Evolutionary conservation across 352 stramenopile genomes (phyloP), one percentile per base, ranked within the genome.

Genomic region (Globisporangium takayamanum): DNA sequence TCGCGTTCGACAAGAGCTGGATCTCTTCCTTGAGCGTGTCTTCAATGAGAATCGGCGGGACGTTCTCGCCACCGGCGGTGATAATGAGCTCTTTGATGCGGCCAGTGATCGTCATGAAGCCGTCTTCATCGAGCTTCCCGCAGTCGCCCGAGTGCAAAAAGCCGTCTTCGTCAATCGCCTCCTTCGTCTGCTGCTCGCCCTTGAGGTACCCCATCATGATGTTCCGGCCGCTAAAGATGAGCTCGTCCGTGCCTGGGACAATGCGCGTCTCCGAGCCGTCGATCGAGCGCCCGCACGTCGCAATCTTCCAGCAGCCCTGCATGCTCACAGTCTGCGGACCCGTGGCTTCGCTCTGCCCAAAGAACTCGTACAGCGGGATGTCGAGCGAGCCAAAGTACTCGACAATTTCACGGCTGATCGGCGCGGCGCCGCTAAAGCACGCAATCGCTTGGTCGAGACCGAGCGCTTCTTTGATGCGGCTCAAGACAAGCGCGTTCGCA

Each of bases 81-180:
- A 97, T 90, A 55, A 98, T 95, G 20, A 98, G 65, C 70, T 98
- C 95, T 72, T 98, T 98, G 74, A 98, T 98, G 57, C 95, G 90
- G 20, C 95, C 95, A 16, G 95, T 98, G 59, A 98, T 98, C 47
- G 68, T 78, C 76, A 98, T 87, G 68, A 98, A 98, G n/a, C 93
- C 88, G 42, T 92, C 72, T 28, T 88, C 74, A 57, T 97, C 93
- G 20, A 97, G 81, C 55, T 89, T 84, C 22, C 87, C 95, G 44
- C 91, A 94, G 66, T 98, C 95, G 25, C 95, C 95, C 20, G 88
- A 96, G 73, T 98, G 89, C 30, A 98, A 70, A 84, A 84, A 98
- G 14, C 95, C 95, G 2, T 98, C 84, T 1, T 65, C 70, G 62
- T 98, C 93, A 53, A 98, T 95, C 53, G 93, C 89, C 0, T 91